These are phyloP conservation scores for Parmales sp. DNA, from an alignment of 108 stramenopile species.

Conservation along the genomic window DNA sequence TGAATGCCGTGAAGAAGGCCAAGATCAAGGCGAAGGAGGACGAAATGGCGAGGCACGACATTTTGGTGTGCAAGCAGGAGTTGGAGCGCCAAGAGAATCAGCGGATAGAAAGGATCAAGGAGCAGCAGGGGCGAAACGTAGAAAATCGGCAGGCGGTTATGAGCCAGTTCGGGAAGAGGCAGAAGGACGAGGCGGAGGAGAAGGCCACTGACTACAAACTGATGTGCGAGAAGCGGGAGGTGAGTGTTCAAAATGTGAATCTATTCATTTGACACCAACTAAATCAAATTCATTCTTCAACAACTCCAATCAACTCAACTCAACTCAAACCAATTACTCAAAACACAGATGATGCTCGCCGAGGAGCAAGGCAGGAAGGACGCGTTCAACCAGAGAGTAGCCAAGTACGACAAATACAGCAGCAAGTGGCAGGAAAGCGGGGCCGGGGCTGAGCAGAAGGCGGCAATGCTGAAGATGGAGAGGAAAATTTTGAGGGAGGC, in stretches of 20 bases:
- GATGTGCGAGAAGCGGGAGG: neutral
- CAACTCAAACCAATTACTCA: too few relatives aligned
- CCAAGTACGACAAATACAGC: neutral
- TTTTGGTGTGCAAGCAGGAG: neutral
- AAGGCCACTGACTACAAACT: conserved; percentile 5
- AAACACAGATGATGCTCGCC: conserved; percentile 11
- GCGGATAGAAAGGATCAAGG: neutral
- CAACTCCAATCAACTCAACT: too few relatives aligned
- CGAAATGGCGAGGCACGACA: neutral
- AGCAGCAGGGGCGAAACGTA: neutral
- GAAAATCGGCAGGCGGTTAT: neutral
- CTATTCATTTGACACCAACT: too few relatives aligned
- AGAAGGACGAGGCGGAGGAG: conserved; percentile 10
- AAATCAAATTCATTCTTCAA: too few relatives aligned
- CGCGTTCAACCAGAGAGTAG: neutral
- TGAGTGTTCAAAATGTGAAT: too few relatives aligned
- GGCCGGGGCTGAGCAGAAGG: conserved; percentile 1
- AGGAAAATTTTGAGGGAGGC: conserved; percentile 11
- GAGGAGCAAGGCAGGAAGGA: conserved; percentile 5
- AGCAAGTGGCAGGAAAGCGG: conserved; percentile 5
- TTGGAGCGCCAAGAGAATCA: neutral
- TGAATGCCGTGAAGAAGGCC: neutral
- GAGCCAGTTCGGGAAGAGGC: conserved; percentile 7
- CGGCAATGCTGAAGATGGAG: neutral
- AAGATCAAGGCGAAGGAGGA: conserved; percentile 7